phyloP scores from a whole-genome alignment of 2,329 filamentous ascomycete genomes.

The Macroventuria anomochaeta region DNA sequence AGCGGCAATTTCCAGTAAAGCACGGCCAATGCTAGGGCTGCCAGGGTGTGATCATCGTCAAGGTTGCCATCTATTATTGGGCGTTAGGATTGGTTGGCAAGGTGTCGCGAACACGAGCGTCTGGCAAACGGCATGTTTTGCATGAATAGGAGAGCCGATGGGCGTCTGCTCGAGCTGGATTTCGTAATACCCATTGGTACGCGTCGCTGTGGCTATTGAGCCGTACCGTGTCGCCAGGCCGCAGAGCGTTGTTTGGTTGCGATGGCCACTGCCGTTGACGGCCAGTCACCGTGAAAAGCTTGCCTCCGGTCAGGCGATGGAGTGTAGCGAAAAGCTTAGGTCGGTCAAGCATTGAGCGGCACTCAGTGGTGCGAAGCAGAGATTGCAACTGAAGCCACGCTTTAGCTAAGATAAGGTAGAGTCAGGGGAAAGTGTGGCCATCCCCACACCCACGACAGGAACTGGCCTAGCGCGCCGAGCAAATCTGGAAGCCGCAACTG shows the following conservation, averaged over 20 bases:
- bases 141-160: neutral
- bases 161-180: constrained; percentile 15
- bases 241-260: neutral
- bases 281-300: constrained; percentile 9
- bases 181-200: neutral
- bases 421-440: constrained; percentile 11
- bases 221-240: neutral
- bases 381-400: constrained; percentile 19
- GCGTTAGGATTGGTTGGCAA: constrained; percentile 26
- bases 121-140: constrained; percentile 19
- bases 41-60: constrained; percentile 31
- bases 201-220: neutral
- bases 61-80: constrained; percentile 35
- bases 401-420: constrained; percentile 14
- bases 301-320: constrained; percentile 4
- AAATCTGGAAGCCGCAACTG: constrained; percentile 12
- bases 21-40: constrained; percentile 31
- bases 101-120: constrained; percentile 14
- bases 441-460: constrained; percentile 17
- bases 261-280: neutral
- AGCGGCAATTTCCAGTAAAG: constrained; percentile 36
- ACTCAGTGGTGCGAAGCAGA: constrained; percentile 12
- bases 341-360: constrained; percentile 28
- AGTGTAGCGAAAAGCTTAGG: constrained; percentile 28
- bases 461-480: constrained; percentile 22